These are phyloP conservation scores for Nyctanthes arbortristis DNA, from an alignment of 257 asterid genomes.

Conservation along the genomic window DNA sequence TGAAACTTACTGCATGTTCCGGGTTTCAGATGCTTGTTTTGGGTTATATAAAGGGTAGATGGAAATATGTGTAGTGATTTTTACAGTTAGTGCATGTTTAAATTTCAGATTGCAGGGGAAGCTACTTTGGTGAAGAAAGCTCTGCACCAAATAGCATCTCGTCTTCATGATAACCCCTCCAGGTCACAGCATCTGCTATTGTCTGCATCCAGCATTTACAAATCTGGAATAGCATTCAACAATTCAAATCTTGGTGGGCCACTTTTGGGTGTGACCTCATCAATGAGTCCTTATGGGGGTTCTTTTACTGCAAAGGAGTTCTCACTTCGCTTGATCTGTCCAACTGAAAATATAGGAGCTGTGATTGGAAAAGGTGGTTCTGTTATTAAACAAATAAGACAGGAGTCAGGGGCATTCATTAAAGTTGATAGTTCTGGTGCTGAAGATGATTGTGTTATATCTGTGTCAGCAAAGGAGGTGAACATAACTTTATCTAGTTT, in stretches of 20 bases:
- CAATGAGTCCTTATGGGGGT: constrained; percentile 67
- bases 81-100: constrained; percentile 4
- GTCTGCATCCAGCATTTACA: constrained; percentile 66
- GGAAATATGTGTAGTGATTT: constrained; percentile 16
- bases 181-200: constrained; percentile 73
- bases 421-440: constrained; percentile 72
- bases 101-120: constrained; percentile 76
- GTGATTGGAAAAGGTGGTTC: constrained; percentile 92
- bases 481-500: constrained; percentile 10
- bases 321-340: constrained; percentile 70
- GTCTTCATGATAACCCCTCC: constrained; percentile 82
- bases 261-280: constrained; percentile 37
- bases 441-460: constrained; percentile 77
- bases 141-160: constrained; percentile 67
- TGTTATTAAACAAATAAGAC: constrained; percentile 75
- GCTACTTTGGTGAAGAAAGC: constrained; percentile 58
- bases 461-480: constrained; percentile 85
- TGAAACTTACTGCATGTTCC: neutral
- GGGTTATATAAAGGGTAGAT: constrained; percentile 8
- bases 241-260: constrained; percentile 54
- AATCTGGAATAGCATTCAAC: constrained; percentile 61
- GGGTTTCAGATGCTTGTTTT: constrained; percentile 16
- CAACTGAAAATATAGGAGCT: constrained; percentile 75
- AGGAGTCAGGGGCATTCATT: constrained; percentile 83
- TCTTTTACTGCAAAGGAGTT: constrained; percentile 57